phyloP scores from a whole-genome alignment of 2,329 filamentous ascomycete species.

The Talaromyces sp. region DNA sequence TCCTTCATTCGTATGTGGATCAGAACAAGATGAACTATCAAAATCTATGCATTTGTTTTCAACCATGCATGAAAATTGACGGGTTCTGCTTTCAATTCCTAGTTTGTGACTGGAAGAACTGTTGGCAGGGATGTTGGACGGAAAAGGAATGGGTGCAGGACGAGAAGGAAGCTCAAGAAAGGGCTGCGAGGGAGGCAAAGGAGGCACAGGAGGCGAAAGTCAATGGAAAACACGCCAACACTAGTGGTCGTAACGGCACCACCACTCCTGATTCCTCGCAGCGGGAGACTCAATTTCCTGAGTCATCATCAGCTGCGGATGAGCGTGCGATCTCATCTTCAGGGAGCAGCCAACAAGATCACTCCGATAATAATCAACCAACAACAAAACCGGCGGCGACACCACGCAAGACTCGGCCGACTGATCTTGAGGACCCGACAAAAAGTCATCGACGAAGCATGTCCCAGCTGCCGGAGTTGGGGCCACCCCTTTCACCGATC shows the following conservation, averaged over 20 bases:
- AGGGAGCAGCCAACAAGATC: constrained; percentile 53
- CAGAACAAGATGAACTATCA: constrained; percentile 99
- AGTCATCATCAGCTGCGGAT: constrained; percentile 30
- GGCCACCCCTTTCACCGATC: constrained; percentile 45
- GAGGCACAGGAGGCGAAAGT: constrained; percentile 3
- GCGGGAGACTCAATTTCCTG: background rate
- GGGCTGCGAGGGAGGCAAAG: constrained; percentile 21
- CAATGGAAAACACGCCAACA: constrained; percentile 21
- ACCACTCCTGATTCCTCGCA: background rate
- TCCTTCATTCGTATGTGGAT: constrained; percentile 83
- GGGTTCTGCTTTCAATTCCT: constrained; percentile 92
- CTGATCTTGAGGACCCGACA: constrained; percentile 28
- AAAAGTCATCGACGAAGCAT: constrained; percentile 29
- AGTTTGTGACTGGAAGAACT: constrained; percentile 91
- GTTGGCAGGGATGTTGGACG: constrained; percentile 93
- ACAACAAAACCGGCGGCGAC: constrained; percentile 18
- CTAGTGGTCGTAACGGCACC: constrained; percentile 11
- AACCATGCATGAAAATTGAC: constrained; percentile 95
- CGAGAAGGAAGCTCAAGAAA: constrained; percentile 39
- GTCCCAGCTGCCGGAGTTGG: constrained; percentile 45
- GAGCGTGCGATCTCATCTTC: constrained; percentile 61
- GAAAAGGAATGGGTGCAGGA: constrained; percentile 71
- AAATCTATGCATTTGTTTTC: constrained; percentile 94
- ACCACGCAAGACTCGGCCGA: constrained; percentile 9
- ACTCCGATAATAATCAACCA: constrained; percentile 24